These are phyloP conservation scores for Cubamyces lactineus DNA, from an alignment of 768 basidiomycete species.

Conservation along the genomic window DNA sequence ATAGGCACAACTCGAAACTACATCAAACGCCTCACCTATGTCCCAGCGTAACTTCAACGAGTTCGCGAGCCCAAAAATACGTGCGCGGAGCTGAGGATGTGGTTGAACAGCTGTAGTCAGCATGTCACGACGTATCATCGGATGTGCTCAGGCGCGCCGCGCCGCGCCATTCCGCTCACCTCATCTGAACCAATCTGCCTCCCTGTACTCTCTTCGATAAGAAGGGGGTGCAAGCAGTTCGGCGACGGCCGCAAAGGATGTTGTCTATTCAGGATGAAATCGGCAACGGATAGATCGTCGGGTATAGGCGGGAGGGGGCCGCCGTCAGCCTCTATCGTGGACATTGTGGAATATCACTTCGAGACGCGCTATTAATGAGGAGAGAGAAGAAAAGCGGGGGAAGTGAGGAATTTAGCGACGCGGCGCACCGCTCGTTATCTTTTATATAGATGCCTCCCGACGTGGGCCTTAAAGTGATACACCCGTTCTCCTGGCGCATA, in stretches of 20 bases:
- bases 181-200: slow-evolving; percentile 40
- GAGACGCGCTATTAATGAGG: too few relatives aligned
- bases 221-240: slow-evolving; percentile 37
- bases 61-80: slow-evolving; percentile 44
- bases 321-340: slow-evolving; percentile 6
- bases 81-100: slow-evolving; percentile 37
- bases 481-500: too few relatives aligned
- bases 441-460: too few relatives aligned
- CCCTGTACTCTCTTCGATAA: slow-evolving; percentile 47
- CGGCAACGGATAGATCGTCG: slow-evolving; percentile 42
- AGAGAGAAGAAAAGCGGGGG: too few relatives aligned
- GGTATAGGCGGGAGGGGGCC: slow-evolving; percentile 32
- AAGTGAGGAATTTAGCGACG: too few relatives aligned
- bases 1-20: not conserved
- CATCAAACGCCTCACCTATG: slow-evolving; percentile 34
- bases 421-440: too few relatives aligned
- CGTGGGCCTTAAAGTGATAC: too few relatives aligned
- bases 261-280: slow-evolving; percentile 42
- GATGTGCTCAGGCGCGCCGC: not conserved
- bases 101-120: not conserved
- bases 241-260: slow-evolving; percentile 37
- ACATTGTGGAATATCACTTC: too few relatives aligned
- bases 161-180: slow-evolving; percentile 29
- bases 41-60: slow-evolving; percentile 39
- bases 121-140: not conserved